These are phyloP conservation scores for Gastrodia elata DNA, from an alignment of 106 monocot genomes.

Conservation along the genomic window DNA sequence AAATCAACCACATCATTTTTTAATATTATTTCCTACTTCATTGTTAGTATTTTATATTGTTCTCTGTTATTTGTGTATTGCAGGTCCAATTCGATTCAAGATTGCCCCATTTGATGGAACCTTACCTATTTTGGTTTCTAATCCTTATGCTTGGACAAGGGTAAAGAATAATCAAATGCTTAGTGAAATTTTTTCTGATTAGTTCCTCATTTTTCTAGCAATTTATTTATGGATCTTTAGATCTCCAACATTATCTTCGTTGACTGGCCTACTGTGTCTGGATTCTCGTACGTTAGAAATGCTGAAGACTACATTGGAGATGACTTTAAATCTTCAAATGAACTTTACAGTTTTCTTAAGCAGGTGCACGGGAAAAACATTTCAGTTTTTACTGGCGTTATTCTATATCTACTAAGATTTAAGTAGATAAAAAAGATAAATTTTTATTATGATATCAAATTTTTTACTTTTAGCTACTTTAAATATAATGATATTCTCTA, in stretches of 20 bases:
- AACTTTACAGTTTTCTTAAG: conserved; percentile 4
- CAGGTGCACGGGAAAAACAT: background rate
- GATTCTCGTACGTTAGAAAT: conserved; percentile 3
- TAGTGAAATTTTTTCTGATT: background rate
- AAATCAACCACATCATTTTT: background rate
- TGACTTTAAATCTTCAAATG: background rate
- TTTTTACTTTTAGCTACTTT: no score
- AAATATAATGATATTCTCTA: no score
- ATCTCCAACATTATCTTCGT: background rate
- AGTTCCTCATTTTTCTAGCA: background rate
- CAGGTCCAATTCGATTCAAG: conserved; percentile 7
- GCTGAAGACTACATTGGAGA: background rate
- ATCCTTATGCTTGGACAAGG: conserved; percentile 46
- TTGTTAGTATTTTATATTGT: background rate
- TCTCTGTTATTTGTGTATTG: background rate
- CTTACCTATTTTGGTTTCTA: conserved; percentile 22
- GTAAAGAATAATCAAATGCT: conserved; percentile 11
- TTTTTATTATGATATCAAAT: no score
- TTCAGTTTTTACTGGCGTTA: background rate
- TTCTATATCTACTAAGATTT: no score
- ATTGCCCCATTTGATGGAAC: conserved; percentile 25
- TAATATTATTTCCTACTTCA: background rate
- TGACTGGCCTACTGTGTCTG: background rate
- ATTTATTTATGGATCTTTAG: background rate
- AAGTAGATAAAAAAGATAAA: no score